Evolutionary conservation across 78 protist species (phyloP).

Genomic region (Dictyostelium purpureum): DNA sequence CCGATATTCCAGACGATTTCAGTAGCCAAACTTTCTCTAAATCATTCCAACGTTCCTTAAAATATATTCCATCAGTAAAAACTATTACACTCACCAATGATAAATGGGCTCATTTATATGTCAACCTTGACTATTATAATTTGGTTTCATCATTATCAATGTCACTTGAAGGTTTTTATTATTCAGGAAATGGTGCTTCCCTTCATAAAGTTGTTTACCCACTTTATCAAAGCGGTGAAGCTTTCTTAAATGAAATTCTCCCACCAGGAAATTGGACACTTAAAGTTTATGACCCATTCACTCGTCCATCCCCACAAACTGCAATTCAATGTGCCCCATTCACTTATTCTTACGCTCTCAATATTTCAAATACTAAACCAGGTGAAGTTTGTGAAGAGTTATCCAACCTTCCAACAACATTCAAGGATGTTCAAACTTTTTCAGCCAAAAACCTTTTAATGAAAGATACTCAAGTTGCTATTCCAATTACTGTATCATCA

Average conservation of each 20-base stretch:
- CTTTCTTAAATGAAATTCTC: constrained; percentile 19
- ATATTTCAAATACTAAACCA: background rate
- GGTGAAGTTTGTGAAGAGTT: constrained; percentile 63
- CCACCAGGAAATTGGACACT: constrained; percentile 27
- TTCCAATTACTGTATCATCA: background rate
- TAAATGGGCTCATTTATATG: background rate
- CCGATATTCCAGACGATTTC: too few species aligned
- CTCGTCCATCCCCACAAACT: background rate
- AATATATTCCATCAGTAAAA: background rate
- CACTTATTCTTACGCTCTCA: constrained; percentile 15
- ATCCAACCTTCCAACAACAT: too few species aligned
- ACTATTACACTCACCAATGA: background rate
- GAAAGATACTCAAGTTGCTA: too few species aligned
- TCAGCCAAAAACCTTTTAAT: too few species aligned
- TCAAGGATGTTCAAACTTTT: too few species aligned
- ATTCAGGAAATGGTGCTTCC: background rate
- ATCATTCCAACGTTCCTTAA: background rate
- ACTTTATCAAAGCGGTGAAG: constrained; percentile 48
- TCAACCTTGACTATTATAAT: constrained; percentile 22
- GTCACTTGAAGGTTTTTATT: constrained; percentile 5
- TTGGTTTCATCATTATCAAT: constrained; percentile 20
- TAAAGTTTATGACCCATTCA: constrained; percentile 18
- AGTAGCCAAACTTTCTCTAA: background rate
- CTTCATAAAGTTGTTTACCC: background rate
- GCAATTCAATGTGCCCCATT: constrained; percentile 27